Evolutionary conservation across 768 basidiomycete genomes (phyloP).

Genomic region (Pleurotus platypus): DNA sequence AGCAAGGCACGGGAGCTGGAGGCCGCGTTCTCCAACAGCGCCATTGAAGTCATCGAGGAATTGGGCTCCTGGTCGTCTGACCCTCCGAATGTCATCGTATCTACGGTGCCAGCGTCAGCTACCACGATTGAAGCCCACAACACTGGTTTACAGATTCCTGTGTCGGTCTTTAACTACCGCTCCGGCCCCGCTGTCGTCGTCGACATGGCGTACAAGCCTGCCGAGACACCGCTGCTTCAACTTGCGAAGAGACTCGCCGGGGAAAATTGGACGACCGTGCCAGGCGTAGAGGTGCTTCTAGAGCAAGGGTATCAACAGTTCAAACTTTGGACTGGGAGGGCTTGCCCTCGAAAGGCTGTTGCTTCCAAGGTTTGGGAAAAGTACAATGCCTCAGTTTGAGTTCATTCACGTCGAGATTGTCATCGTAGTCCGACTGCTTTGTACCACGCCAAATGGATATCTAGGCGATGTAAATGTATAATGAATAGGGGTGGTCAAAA

Average conservation of each 20-base stretch:
- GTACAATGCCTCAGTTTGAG: slow-evolving; percentile 11
- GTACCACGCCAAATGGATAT: too few relatives aligned
- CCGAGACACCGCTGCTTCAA: slow-evolving; percentile 73
- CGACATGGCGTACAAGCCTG: slow-evolving; percentile 94
- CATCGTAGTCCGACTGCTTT: too few relatives aligned
- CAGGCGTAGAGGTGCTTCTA: slow-evolving; percentile 79
- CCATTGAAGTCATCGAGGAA: slow-evolving; percentile 55
- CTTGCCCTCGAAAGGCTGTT: slow-evolving; percentile 48
- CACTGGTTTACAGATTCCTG: slow-evolving; percentile 44
- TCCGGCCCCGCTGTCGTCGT: slow-evolving; percentile 63
- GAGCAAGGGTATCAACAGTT: slow-evolving; percentile 90
- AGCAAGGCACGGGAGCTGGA: slow-evolving; percentile 71
- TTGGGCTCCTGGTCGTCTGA: slow-evolving; percentile 26
- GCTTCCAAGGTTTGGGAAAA: slow-evolving; percentile 37
- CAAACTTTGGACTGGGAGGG: slow-evolving; percentile 73
- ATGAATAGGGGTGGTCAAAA: too few relatives aligned
- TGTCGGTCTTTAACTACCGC: slow-evolving; percentile 50
- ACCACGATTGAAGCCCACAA: slow-evolving; percentile 31
- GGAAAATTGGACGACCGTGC: slow-evolving; percentile 63
- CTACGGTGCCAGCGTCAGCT: slow-evolving; percentile 80
- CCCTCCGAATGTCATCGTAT: slow-evolving; percentile 74
- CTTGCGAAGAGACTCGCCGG: slow-evolving; percentile 51
- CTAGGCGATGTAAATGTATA: too few relatives aligned
- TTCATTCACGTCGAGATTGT: too few relatives aligned
- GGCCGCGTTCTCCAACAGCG: slow-evolving; percentile 59